These are phyloP conservation scores for Clarireedia homoeocarpa DNA, from an alignment of 2,329 filamentous ascomycete species.

Conservation along the genomic window DNA sequence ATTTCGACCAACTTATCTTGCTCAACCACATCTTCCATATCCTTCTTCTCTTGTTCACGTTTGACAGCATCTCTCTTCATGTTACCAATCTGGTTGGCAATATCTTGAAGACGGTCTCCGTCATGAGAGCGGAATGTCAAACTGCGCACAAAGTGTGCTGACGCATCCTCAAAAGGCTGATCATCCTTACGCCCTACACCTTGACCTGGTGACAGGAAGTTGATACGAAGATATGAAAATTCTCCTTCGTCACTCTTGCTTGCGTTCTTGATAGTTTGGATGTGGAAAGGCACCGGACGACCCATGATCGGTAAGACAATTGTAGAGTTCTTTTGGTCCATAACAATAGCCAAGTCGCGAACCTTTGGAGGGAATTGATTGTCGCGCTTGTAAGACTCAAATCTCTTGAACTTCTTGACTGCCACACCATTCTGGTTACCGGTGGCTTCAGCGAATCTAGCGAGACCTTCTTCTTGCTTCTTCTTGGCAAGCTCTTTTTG, in stretches of 20 bases:
- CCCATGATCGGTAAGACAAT: conserved; percentile 96
- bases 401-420: conserved; percentile 97
- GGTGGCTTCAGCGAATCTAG: conserved; percentile 77
- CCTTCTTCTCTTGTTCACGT: conserved; percentile 97
- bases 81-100: conserved; percentile 88
- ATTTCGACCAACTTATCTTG: conserved; percentile 96
- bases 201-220: conserved; percentile 93
- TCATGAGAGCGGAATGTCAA: conserved; percentile 91
- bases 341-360: conserved; percentile 79
- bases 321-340: conserved; percentile 84
- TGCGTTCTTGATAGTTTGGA: conserved; percentile 96
- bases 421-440: conserved; percentile 81
- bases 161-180: conserved; percentile 93
- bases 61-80: conserved; percentile 90
- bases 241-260: conserved; percentile 96
- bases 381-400: conserved; percentile 97
- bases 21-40: conserved; percentile 98
- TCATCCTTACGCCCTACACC: conserved; percentile 96
- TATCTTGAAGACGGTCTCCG: conserved; percentile 79
- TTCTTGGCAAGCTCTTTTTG: conserved; percentile 82
- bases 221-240: conserved; percentile 89
- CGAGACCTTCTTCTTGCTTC: conserved; percentile 84
- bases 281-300: conserved; percentile 94
- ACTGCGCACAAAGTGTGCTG: conserved; percentile 91
- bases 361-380: conserved; percentile 82